Evolutionary conservation across 164 flowering plant species (phyloP).

Genomic region (Nelumbo lutea): DNA sequence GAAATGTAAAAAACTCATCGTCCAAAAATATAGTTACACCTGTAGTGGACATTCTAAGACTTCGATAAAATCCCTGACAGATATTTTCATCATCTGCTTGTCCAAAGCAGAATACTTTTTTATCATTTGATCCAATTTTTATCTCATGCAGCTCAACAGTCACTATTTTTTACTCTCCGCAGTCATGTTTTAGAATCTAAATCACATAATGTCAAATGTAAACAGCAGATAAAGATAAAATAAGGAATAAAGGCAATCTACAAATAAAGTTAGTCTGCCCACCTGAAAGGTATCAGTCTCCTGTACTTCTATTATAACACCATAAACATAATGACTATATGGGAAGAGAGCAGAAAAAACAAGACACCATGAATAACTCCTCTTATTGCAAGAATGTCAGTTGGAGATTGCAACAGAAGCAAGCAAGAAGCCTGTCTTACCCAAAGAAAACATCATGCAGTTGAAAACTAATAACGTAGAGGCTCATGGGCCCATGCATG

Average conservation of each 20-base stretch:
- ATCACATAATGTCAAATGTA: constrained; percentile 7
- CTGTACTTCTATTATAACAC: constrained; percentile 64
- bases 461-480: constrained; percentile 28
- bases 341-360: background rate
- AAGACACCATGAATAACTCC: background rate
- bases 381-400: background rate
- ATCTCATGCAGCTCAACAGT: constrained; percentile 37
- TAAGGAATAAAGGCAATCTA: background rate
- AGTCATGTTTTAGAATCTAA: constrained; percentile 64
- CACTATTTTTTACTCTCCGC: constrained; percentile 47
- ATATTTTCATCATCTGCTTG: constrained; percentile 43
- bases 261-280: constrained; percentile 1
- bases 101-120: constrained; percentile 62
- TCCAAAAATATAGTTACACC: constrained; percentile 36
- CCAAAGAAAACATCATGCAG: constrained; percentile 68
- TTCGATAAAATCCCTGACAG: constrained; percentile 53
- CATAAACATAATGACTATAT: constrained; percentile 75
- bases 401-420: background rate
- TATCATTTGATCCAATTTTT: constrained; percentile 46
- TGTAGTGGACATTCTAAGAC: constrained; percentile 69
- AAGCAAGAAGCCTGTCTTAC: constrained; percentile 30
- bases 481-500: too few species aligned
- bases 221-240: background rate
- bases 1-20: background rate
- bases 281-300: constrained; percentile 72